Conservation (phyloP, 176 grass and related monocot genomes). For the Oryza officinalis region DNA sequence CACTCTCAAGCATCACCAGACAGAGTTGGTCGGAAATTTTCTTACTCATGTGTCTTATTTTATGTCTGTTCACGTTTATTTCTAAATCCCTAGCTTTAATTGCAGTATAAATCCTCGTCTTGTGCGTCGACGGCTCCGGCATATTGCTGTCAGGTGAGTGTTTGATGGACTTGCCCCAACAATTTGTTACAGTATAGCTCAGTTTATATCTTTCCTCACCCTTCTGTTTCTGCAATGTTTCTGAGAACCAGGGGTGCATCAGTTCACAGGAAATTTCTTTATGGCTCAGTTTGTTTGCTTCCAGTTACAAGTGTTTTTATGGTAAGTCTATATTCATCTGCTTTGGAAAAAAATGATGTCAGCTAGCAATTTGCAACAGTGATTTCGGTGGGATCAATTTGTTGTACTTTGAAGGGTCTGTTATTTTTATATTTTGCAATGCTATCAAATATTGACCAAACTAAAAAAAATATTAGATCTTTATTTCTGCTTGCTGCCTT, state of each 20-base stretch:
- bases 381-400: not conserved
- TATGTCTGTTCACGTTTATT: slow-evolving; percentile 12
- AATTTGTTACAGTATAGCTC: slow-evolving; percentile 17
- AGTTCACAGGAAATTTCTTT: slow-evolving; percentile 83
- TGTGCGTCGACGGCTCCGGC: slow-evolving; percentile 79
- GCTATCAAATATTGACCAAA: not conserved
- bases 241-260: slow-evolving; percentile 59
- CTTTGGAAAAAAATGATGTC: not conserved
- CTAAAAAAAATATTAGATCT: not conserved
- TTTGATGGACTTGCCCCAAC: not conserved
- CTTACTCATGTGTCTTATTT: not conserved
- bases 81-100: slow-evolving; percentile 13
- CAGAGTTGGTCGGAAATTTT: slow-evolving; percentile 13
- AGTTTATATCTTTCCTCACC: slow-evolving; percentile 23
- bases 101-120: slow-evolving; percentile 93
- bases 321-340: slow-evolving; percentile 52
- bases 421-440: not conserved
- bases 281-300: slow-evolving; percentile 77
- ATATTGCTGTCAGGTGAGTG: slow-evolving; percentile 80
- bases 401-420: slow-evolving; percentile 6
- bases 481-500: not conserved
- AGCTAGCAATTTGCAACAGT: slow-evolving; percentile 2
- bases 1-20: slow-evolving; percentile 2
- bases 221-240: slow-evolving; percentile 34
- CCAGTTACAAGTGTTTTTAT: slow-evolving; percentile 68